Base-by-base conservation (phyloP, 306 rosid genomes). In the Vigna trinervia region DNA sequence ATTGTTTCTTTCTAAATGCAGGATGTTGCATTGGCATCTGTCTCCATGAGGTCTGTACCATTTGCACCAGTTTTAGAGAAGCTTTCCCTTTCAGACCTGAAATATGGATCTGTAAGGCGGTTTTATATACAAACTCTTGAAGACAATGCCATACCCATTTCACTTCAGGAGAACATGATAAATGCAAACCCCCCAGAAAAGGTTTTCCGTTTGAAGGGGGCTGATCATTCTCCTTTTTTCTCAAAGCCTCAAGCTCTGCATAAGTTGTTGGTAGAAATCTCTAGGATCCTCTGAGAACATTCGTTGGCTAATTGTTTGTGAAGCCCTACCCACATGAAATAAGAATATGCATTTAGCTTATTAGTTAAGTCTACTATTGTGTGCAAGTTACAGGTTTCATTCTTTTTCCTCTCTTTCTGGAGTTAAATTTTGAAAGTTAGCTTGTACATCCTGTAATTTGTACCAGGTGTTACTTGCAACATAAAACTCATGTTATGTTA, bases 181-280 rank as follows among this genome's bases (percentile, higher is more conserved):
- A 87, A 89, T 11, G 87, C 83, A 30, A 90, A 87, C 79, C 90
- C 93, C 17, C 96, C 98, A 0, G 94, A 96, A 56, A 85, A 83
- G 70, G 93, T 96, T 59, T 87, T 92, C 72, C 81, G 83, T 48
- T 58, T 96, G 56, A 96, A 96, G 79, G 93, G 94, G 5, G 96
- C 98, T 1, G 98, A 96, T 83, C 99, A 96, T 83, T 88, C 98
- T 1, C 99, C 99, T 0, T 92, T 96, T 73, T 96, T 96, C 90
- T 96, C 99, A 39, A 96, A 88, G 83, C 98, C 98, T 78, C 99
- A 96, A 86, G 98, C 99, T 56, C 80, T 96, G 50, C 96, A 96
- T 89, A 96, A 91, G 85, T 82, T 96, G 41, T 74, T 96, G 82
- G 85, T 89, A 68, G 98, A 96, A 85, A 89, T 96, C 84, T 91